Percentiles rank a stretch among this genome's conserved stretches.
Evolutionary conservation across 2,329 filamentous ascomycete species (phyloP).

Genomic region (Trichoderma polysporum): DNA sequence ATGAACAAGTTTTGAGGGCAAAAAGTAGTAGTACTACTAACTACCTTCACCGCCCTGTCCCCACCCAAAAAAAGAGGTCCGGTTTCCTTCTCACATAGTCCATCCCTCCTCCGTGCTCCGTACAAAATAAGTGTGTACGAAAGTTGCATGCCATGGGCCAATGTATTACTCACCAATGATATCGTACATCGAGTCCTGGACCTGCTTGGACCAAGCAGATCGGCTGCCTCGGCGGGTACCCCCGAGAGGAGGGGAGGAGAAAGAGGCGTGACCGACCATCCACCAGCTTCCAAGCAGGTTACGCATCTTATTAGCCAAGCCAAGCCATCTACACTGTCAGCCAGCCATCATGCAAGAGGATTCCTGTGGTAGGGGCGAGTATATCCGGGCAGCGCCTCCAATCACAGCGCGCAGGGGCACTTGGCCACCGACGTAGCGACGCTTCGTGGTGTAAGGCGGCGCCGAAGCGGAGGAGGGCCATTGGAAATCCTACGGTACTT

Average conservation of each 20-base stretch:
- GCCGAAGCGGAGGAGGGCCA: not conserved
- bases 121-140: not conserved
- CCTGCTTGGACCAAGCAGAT: constrained; percentile 6
- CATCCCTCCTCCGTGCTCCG: not conserved
- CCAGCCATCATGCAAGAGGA: not conserved
- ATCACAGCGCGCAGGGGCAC: not conserved
- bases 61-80: not conserved
- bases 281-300: not conserved
- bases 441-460: not conserved
- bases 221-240: constrained; percentile 15
- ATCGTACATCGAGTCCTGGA: not conserved
- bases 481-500: not conserved
- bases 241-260: not conserved
- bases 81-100: not conserved
- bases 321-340: not conserved
- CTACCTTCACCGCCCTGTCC: constrained; percentile 6
- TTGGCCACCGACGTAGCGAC: constrained; percentile 12
- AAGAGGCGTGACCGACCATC: constrained; percentile 3
- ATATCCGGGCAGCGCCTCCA: not conserved
- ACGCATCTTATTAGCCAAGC: not conserved
- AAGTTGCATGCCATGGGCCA: not conserved
- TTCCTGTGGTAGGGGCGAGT: not conserved
- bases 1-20: not conserved
- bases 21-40: not conserved
- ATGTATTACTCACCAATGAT: too few relatives aligned